Percentiles rank a stretch among this genome's conserved stretches.
Evolutionary conservation across 176 grass and related monocot genomes (phyloP).

Genomic region (Oryza meyeriana): DNA sequence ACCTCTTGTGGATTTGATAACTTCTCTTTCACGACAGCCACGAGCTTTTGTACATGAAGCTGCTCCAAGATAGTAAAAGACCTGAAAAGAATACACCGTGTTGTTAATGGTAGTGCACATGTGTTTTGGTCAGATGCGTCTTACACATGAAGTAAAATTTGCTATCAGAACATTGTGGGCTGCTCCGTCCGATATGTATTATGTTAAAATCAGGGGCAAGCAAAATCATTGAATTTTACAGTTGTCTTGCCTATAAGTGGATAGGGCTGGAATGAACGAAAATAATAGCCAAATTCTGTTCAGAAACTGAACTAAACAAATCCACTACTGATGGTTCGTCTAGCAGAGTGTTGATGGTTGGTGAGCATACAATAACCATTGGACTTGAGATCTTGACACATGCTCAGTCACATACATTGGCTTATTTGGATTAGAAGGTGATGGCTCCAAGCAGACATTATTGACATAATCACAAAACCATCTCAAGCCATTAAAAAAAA

Average conservation of each 20-base stretch:
- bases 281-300: background rate
- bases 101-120: constrained; percentile 20
- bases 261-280: background rate
- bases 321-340: constrained; percentile 6
- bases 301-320: background rate
- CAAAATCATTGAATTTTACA: background rate
- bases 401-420: background rate
- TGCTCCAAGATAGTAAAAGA: constrained; percentile 69
- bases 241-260: background rate
- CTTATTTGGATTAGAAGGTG: background rate
- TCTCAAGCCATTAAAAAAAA: background rate
- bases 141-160: constrained; percentile 14
- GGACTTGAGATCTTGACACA: background rate
- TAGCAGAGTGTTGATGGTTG: background rate
- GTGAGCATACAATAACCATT: background rate
- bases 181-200: background rate
- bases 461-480: background rate
- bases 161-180: background rate
- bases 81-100: constrained; percentile 42
- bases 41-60: constrained; percentile 66
- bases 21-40: constrained; percentile 53
- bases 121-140: background rate
- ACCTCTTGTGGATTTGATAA: constrained; percentile 39
- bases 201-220: background rate
- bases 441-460: background rate